Conservation (phyloP, 2,329 filamentous ascomycete genomes). For the Colletotrichum horii region DNA sequence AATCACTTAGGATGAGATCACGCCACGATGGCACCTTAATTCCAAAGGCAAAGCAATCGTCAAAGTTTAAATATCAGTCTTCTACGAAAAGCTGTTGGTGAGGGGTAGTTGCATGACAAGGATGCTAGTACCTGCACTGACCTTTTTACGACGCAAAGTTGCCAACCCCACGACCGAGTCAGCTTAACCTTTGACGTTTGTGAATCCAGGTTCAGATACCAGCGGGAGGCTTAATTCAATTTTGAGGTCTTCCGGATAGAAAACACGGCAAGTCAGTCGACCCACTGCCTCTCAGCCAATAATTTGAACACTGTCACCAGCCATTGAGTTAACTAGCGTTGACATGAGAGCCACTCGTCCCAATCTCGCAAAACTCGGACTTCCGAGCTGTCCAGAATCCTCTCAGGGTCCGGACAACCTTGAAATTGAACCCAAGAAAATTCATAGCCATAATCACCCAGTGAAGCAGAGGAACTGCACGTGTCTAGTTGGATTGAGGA, state of each 20-base stretch:
- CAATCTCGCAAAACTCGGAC: not conserved
- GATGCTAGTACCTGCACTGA: not conserved
- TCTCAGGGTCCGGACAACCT: not conserved
- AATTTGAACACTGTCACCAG: not conserved
- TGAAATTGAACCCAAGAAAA: not conserved
- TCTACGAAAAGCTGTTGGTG: not conserved
- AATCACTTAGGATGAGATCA: not conserved
- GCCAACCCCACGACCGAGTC: not conserved
- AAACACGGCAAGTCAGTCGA: not conserved
- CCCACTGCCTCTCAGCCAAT: not conserved
- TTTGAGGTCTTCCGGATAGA: not conserved
- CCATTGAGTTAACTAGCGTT: not conserved
- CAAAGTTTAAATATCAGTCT: not conserved
- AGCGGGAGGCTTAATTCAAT: not conserved
- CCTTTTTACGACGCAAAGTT: not conserved
- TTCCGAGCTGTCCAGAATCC: not conserved
- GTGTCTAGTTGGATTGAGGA: not conserved
- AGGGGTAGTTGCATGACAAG: not conserved
- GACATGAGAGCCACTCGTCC: not conserved
- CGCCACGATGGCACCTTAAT: not conserved
- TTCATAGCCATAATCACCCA: not conserved
- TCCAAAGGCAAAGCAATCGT: not conserved
- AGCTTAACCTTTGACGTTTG: not conserved
- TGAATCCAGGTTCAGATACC: not conserved
- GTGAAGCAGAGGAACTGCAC: not conserved